Conservation (phyloP, 2,329 filamentous ascomycete species). For the Juglanconis sp. region DNA sequence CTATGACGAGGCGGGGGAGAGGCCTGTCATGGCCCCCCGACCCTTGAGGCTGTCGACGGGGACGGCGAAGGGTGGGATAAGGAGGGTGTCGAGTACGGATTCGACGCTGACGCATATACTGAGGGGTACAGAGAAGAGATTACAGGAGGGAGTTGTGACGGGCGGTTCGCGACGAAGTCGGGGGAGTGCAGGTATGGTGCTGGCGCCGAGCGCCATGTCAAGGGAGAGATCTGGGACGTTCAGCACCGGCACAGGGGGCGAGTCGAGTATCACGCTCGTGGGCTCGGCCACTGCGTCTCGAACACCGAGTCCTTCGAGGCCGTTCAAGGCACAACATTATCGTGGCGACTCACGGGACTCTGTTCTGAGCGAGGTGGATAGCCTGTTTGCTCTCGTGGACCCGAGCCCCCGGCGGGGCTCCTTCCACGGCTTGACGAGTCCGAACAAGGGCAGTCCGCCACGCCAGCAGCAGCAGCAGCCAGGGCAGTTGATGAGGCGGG, state of each 20-base stretch:
- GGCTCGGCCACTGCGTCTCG: conserved; percentile 4
- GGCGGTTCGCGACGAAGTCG: conserved; percentile 14
- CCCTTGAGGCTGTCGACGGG: background rate
- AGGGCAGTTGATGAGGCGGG: conserved; percentile 1
- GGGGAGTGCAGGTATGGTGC: too few relatives aligned
- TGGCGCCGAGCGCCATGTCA: conserved; percentile 10
- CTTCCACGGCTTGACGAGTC: conserved; percentile 38
- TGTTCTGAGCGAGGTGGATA: conserved; percentile 37
- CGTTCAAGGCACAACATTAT: conserved; percentile 21
- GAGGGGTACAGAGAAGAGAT: conserved; percentile 48
- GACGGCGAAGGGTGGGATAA: conserved; percentile 20
- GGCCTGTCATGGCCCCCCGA: conserved; percentile 11
- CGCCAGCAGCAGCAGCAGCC: conserved; percentile 9
- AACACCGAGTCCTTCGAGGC: conserved; percentile 30
- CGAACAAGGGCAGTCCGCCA: conserved; percentile 30
- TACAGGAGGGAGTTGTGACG: too few relatives aligned
- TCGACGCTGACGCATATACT: conserved; percentile 50
- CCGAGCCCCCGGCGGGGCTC: conserved; percentile 32
- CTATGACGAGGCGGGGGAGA: conserved; percentile 9
- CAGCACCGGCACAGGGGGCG: background rate
- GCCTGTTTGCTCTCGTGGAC: conserved; percentile 35
- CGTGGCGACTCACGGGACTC: conserved; percentile 33
- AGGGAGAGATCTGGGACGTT: conserved; percentile 26
- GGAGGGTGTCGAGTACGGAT: conserved; percentile 38
- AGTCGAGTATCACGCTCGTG: conserved; percentile 5